Evolutionary conservation across 2,329 filamentous ascomycete genomes (phyloP).

Genomic region (Arthrobotrys pseudoclavata): DNA sequence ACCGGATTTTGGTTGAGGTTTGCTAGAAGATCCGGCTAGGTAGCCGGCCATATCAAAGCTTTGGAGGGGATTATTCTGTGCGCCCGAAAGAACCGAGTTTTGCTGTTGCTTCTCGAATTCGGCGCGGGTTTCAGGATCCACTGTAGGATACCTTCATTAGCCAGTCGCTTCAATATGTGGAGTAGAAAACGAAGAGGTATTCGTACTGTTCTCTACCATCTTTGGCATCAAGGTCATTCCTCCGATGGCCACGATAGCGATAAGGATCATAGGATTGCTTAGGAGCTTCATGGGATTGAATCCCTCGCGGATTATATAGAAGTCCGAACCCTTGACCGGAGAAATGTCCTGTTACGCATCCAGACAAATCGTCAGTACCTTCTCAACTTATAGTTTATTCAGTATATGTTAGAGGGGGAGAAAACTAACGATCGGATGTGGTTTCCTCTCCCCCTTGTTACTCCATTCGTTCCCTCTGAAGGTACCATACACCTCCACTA

Average conservation of each 20-base stretch:
- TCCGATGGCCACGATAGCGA: conserved; percentile 84
- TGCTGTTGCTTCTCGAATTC: conserved; percentile 94
- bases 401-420: conserved; percentile 21
- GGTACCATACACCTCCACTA: conserved; percentile 80
- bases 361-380: conserved; percentile 10
- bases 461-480: conserved; percentile 90
- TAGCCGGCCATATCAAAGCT: conserved; percentile 76
- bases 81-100: conserved; percentile 69
- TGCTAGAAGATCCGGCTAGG: conserved; percentile 70
- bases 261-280: conserved; percentile 90
- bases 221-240: conserved; percentile 95
- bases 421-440: conserved; percentile 76
- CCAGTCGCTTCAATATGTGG: neutral
- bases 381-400: neutral
- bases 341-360: conserved; percentile 43
- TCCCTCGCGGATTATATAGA: conserved; percentile 75
- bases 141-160: conserved; percentile 68
- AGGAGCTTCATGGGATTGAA: conserved; percentile 64
- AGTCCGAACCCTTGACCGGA: conserved; percentile 75
- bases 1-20: conserved; percentile 21
- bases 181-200: neutral
- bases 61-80: conserved; percentile 68
- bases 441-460: conserved; percentile 79
- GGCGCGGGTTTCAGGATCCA: conserved; percentile 95
- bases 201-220: conserved; percentile 91